Evolutionary conservation across 345 rosid genomes (phyloP).

Genomic region (Fremontodendron californicum): DNA sequence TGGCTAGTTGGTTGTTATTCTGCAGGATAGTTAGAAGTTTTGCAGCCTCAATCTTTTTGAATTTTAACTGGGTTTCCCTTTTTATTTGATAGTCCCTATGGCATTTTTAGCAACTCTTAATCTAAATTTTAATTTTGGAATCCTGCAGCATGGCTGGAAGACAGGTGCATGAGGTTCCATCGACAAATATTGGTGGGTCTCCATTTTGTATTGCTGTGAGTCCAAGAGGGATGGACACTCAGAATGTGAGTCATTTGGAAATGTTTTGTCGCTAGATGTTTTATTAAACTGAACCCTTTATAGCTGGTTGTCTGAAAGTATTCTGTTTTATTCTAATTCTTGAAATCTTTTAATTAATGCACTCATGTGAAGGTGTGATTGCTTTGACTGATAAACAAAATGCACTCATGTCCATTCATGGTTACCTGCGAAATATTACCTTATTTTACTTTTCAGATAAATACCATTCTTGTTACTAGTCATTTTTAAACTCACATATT

Average conservation of each 20-base stretch:
- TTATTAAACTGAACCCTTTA: background rate
- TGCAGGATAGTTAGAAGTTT: background rate
- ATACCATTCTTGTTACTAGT: background rate
- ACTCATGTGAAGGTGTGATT: background rate
- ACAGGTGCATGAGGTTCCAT: constrained; percentile 82
- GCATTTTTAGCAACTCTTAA: background rate
- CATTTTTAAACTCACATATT: background rate
- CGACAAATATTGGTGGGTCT: constrained; percentile 79
- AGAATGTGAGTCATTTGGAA: constrained; percentile 50
- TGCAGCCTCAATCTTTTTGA: constrained; percentile 1
- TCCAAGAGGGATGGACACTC: constrained; percentile 66
- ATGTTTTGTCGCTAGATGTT: background rate
- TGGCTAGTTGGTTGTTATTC: background rate
- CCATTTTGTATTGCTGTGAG: constrained; percentile 75
- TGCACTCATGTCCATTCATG: background rate
- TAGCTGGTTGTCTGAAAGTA: constrained; percentile 4
- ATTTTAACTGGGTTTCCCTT: background rate
- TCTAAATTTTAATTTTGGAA: constrained; percentile 18
- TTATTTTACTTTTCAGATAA: background rate
- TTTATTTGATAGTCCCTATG: background rate
- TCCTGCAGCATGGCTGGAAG: constrained; percentile 90
- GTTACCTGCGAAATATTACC: background rate
- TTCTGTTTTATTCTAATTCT: background rate
- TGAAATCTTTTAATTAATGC: background rate
- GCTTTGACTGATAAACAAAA: background rate